A percentile compares a stretch with the other conserved stretches of the same genome.
Evolutionary conservation across 164 flowering plant species (phyloP).

Genomic region (Stephania yunnanensis): DNA sequence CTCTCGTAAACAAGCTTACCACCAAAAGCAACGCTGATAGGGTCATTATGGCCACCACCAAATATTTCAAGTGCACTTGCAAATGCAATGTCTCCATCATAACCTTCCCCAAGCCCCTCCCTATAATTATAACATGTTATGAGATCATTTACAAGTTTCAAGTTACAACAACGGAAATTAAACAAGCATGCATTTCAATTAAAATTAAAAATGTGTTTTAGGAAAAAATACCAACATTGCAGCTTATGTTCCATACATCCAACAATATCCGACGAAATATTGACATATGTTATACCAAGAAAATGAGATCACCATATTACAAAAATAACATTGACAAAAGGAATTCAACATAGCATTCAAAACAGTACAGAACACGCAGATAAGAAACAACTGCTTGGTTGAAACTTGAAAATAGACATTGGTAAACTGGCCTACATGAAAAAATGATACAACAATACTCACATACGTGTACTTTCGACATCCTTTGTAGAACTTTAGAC

Average conservation of each 20-base stretch:
- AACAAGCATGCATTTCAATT: neutral
- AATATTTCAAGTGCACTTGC: constrained; percentile 88
- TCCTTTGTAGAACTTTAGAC: constrained; percentile 84
- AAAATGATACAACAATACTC: neutral
- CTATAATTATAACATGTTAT: constrained; percentile 32
- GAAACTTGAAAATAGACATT: neutral
- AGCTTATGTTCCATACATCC: neutral
- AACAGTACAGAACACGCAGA: neutral
- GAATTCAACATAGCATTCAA: neutral
- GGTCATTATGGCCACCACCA: constrained; percentile 97
- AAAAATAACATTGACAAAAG: neutral
- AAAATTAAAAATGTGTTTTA: neutral
- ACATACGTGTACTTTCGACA: constrained; percentile 95
- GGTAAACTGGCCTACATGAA: neutral
- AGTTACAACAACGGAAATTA: neutral
- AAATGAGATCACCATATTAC: neutral
- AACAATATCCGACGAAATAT: neutral
- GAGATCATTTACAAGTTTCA: neutral
- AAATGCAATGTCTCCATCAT: constrained; percentile 90
- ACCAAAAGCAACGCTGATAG: constrained; percentile 91
- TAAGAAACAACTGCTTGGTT: neutral
- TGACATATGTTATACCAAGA: neutral
- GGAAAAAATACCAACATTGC: neutral
- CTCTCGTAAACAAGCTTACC: constrained; percentile 34
- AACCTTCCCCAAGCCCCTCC: constrained; percentile 94